phyloP scores from a whole-genome alignment of 2,329 filamentous ascomycete genomes.

The Fusarium tricinctum region DNA sequence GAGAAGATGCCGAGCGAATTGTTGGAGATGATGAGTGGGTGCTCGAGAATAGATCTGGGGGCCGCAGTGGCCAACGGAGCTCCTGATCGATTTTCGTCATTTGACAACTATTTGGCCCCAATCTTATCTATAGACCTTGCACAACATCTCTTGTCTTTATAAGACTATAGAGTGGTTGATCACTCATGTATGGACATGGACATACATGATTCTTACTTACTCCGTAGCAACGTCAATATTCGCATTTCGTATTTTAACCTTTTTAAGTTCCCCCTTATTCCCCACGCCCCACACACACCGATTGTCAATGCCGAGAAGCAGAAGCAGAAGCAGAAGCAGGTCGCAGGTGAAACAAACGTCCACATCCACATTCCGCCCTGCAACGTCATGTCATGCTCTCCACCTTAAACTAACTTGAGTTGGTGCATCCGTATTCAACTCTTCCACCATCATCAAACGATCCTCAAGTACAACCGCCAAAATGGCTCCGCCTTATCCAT shows the following conservation, averaged over 20 bases:
- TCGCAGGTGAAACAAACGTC: not conserved
- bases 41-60: constrained; percentile 10
- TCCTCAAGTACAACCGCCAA: not conserved
- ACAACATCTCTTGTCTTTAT: no score
- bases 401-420: no score
- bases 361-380: constrained; percentile 10
- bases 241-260: constrained; percentile 29
- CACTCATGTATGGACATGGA: no score
- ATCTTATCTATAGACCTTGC: no score
- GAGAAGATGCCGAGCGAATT: not conserved
- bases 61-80: no score
- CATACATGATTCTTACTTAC: no score
- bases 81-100: no score
- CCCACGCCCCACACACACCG: not conserved
- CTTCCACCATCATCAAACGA: not conserved
- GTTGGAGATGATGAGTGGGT: constrained; percentile 14
- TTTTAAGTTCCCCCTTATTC: constrained; percentile 15
- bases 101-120: no score
- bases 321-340: not conserved
- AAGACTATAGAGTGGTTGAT: no score
- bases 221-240: constrained; percentile 6
- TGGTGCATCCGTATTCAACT: not conserved
- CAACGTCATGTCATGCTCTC: not conserved
- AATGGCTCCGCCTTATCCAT: constrained; percentile 33
- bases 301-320: no score